Percentiles rank a stretch among this genome's conserved stretches.
These are phyloP conservation scores for Pseudocohnilembus persalinus DNA, from an alignment of 169 alveolate genomes.

Conservation along the genomic window DNA sequence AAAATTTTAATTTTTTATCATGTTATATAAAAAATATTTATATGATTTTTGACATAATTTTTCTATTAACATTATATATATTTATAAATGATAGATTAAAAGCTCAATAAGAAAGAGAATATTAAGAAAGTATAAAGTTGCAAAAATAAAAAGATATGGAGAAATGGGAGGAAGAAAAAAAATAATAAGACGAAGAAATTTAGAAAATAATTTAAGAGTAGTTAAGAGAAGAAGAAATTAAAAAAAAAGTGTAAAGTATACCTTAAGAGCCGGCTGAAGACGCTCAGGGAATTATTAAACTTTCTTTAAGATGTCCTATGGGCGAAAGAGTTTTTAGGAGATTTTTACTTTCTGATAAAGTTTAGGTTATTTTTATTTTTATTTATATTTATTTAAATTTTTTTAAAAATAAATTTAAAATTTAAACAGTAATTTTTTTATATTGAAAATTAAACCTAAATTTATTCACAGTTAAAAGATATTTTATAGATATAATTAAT, in stretches of 20 bases:
- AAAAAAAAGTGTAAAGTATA: neutral
- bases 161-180: neutral
- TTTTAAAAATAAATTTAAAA: too few relatives aligned
- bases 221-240: neutral
- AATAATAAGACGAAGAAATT: neutral
- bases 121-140: neutral
- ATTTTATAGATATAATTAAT: too few relatives aligned
- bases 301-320: constrained; percentile 21
- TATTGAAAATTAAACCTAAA: too few relatives aligned
- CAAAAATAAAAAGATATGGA: neutral
- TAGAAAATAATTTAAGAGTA: neutral
- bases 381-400: too few relatives aligned
- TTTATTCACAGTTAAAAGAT: too few relatives aligned
- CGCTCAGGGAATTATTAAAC: neutral
- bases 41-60: neutral
- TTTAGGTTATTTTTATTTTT: neutral
- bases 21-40: neutral
- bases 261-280: constrained; percentile 11
- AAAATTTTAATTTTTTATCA: neutral
- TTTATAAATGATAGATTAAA: neutral
- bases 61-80: neutral
- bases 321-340: constrained; percentile 7
- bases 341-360: constrained; percentile 1
- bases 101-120: constrained; percentile 7
- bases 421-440: too few relatives aligned